Base-by-base conservation (phyloP, 768 basidiomycete genomes). In the Leccinum subtestaceum region DNA sequence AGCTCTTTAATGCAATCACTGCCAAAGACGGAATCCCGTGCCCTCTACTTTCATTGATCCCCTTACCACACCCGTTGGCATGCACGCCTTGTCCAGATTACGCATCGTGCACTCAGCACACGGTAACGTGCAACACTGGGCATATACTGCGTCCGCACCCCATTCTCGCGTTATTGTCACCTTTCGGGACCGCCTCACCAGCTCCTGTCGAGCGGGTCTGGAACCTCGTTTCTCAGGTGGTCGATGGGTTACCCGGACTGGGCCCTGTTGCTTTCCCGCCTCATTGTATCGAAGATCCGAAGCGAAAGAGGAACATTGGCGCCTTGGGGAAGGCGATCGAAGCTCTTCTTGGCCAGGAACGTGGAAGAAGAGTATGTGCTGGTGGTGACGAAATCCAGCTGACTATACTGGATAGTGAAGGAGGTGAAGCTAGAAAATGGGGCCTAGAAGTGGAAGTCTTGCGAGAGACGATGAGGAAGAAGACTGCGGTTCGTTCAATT, bases 261-360 rank as follows among this genome's bases (percentile, higher is more conserved):
- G 89, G 91, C n/a, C 83, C 88, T 60, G 80, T 93, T 43, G 89
- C 85, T 21, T 77, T 94, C 53, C 84, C 91, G 25, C 88, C 89
- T 43, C 79, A 82, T 49, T 94, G 92, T 68, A 75, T 85, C 52
- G 87, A 88, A 75, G 91, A 94, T 74, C 89, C 89, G 55, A 83
- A 77, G 67, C 78, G 91, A 68, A 91, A 86, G 74, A 75, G 79
- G 55, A 80, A 87, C 63, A 89, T 94, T 49, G 90, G 90, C 36
- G 80, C 76, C 21, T 75, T 95, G 56, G 93, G 89, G 1, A 89
- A 85, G 65, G 82, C 82, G 10, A 81, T 93, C 53, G 89, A 91
- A 71, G 74, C 78, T 29, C 71, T 81, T 50, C 78, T 91, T 58
- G 83, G 83, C 11, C 78, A 81, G 65, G 84, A 86, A 72, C 78